Evolutionary conservation across 2,329 filamentous ascomycete genomes (phyloP).

Genomic region (Sporothrix dimorphospora): DNA sequence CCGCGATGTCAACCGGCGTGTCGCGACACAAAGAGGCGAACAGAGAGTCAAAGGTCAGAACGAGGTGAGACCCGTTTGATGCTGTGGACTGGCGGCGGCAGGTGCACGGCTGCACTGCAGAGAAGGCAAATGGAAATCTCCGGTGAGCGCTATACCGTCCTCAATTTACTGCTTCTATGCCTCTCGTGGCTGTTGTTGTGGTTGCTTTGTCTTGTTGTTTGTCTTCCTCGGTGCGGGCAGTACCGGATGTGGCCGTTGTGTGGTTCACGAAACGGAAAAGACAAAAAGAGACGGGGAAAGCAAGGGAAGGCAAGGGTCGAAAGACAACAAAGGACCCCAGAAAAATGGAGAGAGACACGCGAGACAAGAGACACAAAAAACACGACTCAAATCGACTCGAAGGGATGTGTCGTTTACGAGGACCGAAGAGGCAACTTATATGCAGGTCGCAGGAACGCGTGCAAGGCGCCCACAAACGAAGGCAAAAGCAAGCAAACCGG

Average conservation of each 20-base stretch:
- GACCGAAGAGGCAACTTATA: slow-evolving; percentile 17
- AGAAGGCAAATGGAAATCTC: background rate
- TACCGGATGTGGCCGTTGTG: background rate
- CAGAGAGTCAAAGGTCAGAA: background rate
- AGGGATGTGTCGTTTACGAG: background rate
- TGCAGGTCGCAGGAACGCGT: slow-evolving; percentile 12
- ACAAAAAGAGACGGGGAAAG: too few species aligned
- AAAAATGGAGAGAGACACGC: background rate
- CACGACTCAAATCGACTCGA: background rate
- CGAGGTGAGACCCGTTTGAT: background rate
- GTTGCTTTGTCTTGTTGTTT: slow-evolving; percentile 1
- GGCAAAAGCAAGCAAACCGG: background rate
- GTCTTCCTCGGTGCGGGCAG: background rate
- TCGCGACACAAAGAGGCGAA: background rate
- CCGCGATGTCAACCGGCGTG: background rate
- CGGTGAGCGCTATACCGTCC: background rate
- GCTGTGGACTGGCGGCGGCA: background rate
- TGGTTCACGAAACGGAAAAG: background rate
- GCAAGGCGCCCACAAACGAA: background rate
- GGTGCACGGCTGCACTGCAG: background rate
- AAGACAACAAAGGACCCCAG: background rate
- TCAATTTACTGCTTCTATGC: background rate
- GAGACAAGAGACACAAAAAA: background rate
- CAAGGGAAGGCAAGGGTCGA: too few species aligned
- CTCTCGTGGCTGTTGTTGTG: background rate